Base-by-base conservation (phyloP, 768 basidiomycete species). In the Dictyophora rubrovolvata region DNA sequence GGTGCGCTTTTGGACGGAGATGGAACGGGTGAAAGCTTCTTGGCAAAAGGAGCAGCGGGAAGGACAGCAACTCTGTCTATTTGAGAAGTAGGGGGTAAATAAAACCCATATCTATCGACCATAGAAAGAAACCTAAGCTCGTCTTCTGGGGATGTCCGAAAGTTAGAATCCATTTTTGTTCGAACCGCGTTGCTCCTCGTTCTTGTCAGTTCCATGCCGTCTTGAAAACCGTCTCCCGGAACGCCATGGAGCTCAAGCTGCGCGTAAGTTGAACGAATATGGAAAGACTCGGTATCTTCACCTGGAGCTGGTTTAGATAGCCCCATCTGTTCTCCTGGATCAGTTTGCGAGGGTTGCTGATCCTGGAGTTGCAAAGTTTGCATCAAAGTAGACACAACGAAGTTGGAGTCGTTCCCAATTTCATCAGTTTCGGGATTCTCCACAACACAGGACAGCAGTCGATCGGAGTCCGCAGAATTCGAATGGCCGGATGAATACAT, bases 21-120 rank as follows among this genome's bases (percentile, higher is more conserved):
- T 33, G 18, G 60, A 35, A 76, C 71, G 5, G 68, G 73, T 1
- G 77, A 67, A 1, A 88, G 72, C 23, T 81, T 81, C 67, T 87
- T 88, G 51, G 72, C 71, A 1, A 85, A 71, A 16, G 90, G 84
- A 0, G 79, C 69, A 42, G 82, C 72, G 2, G 84, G 80, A 9
- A 97, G 75, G 5, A 83, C 76, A 34, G 93, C 78, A 35, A 96
- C 76, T 48, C 95, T 85, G 66, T 96, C 93, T 68, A 93, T 89
- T 55, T 71, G 49, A 70, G 69, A 17, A 70, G 87, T 85, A 1
- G 86, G 80, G 5, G 83, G 73, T 6, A 81, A 72, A 71, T 91
- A 91, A 77, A 98, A 98, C 28, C 95, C 95, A 70, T 97, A 98
- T 62, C 94, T 96, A 71, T 98, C 95, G n/a, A 97, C 78, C 55